These are phyloP conservation scores for Xylaria sp. DNA, from an alignment of 2,329 filamentous ascomycete genomes.

Conservation along the genomic window DNA sequence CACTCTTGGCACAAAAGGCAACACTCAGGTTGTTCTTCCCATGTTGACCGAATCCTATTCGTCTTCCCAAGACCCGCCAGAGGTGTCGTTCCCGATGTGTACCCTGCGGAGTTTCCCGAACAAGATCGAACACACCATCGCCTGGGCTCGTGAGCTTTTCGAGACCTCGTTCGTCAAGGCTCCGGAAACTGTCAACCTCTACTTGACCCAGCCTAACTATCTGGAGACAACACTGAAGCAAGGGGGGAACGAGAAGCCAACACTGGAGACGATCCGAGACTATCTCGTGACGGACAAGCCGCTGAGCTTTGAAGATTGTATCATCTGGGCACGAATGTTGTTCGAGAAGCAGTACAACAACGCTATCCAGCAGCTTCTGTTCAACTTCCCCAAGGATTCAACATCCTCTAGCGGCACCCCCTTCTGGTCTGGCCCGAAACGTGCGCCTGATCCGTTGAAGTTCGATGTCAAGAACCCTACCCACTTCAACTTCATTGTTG, in stretches of 20 bases:
- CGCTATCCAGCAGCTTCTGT: slow-evolving; percentile 90
- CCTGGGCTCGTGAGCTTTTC: slow-evolving; percentile 95
- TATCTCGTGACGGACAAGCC: slow-evolving; percentile 92
- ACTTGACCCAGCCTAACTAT: slow-evolving; percentile 89
- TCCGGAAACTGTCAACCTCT: slow-evolving; percentile 91
- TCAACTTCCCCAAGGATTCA: slow-evolving; percentile 96
- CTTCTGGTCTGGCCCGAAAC: slow-evolving; percentile 99
- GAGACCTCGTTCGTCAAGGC: slow-evolving; percentile 92
- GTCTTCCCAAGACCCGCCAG: slow-evolving; percentile 92
- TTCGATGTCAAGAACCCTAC: slow-evolving; percentile 85
- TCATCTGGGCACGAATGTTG: slow-evolving; percentile 89
- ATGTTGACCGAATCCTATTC: slow-evolving; percentile 95
- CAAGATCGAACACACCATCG: slow-evolving; percentile 97
- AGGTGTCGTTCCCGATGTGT: slow-evolving; percentile 99
- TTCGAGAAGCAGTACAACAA: slow-evolving; percentile 99
- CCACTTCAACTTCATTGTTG: slow-evolving; percentile 85
- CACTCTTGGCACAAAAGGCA: slow-evolving; percentile 98
- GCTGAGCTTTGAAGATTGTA: slow-evolving; percentile 90
- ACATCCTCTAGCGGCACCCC: slow-evolving; percentile 83
- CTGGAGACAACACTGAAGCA: slow-evolving; percentile 86
- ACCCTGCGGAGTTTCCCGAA: slow-evolving; percentile 97
- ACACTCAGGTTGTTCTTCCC: slow-evolving; percentile 93
- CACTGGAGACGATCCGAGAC: slow-evolving; percentile 85
- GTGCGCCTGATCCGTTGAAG: slow-evolving; percentile 86
- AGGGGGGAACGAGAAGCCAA: slow-evolving; percentile 92